Evolutionary conservation across 2,329 filamentous ascomycete species (phyloP).

Genomic region (Monosporascus sp.): DNA sequence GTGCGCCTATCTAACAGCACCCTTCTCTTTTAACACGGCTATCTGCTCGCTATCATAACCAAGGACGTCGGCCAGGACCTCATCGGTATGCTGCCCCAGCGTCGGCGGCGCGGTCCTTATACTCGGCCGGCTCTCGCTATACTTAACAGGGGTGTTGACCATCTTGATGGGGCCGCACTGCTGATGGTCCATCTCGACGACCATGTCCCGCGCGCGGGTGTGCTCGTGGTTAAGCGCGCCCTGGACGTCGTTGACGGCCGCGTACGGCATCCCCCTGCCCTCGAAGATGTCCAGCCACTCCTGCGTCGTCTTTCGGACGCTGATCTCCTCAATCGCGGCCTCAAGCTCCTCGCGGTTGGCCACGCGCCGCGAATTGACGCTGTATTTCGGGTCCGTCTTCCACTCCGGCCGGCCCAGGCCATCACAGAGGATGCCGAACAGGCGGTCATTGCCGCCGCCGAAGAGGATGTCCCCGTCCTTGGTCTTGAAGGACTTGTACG

Average conservation of each 20-base stretch:
- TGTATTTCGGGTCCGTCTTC: conserved; percentile 54
- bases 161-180: conserved; percentile 81
- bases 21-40: conserved; percentile 54
- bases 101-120: conserved; percentile 76
- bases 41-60: conserved; percentile 57
- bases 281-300: conserved; percentile 87
- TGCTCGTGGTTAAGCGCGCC: conserved; percentile 79
- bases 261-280: conserved; percentile 89
- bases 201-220: conserved; percentile 80
- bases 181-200: conserved; percentile 78
- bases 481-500: conserved; percentile 80
- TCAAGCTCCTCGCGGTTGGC: conserved; percentile 74
- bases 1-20: conserved; percentile 51
- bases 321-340: conserved; percentile 69
- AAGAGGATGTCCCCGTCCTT: conserved; percentile 66
- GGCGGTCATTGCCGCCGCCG: conserved; percentile 66
- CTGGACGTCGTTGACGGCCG: conserved; percentile 90
- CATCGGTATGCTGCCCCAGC: conserved; percentile 80
- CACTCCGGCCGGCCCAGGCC: conserved; percentile 54
- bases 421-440: conserved; percentile 61
- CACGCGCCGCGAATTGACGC: conserved; percentile 58
- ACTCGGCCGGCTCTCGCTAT: conserved; percentile 73
- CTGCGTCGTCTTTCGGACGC: conserved; percentile 69
- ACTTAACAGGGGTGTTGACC: conserved; percentile 93
- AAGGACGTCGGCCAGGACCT: conserved; percentile 62